Evolutionary conservation across 2,329 filamentous ascomycete genomes (phyloP).

Genomic region (Colletotrichum endophyticum): DNA sequence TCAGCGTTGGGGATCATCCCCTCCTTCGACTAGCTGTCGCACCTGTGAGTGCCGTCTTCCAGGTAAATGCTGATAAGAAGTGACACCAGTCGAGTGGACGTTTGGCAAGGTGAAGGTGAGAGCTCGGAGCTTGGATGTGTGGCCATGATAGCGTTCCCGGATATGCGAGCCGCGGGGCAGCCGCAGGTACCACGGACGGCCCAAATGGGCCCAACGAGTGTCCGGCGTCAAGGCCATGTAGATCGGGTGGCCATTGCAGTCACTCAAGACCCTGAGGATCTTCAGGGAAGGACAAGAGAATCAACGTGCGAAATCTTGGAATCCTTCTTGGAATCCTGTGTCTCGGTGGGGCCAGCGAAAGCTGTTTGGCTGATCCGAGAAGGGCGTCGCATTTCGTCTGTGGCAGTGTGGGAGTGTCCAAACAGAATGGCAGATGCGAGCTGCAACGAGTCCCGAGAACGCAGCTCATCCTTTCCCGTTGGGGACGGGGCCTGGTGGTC

Average conservation of each 20-base stretch:
- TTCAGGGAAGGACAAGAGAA: slow-evolving; percentile 12
- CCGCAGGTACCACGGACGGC: slow-evolving; percentile 9
- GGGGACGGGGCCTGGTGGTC: slow-evolving; percentile 4
- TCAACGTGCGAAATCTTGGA: slow-evolving; percentile 4
- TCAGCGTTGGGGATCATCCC: not conserved
- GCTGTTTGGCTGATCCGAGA: not conserved
- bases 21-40: not conserved
- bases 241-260: not conserved
- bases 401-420: slow-evolving; percentile 1
- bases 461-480: slow-evolving; percentile 10
- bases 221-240: not conserved
- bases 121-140: not conserved
- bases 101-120: not conserved
- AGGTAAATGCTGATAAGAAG: not conserved
- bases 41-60: not conserved
- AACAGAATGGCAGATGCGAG: not conserved
- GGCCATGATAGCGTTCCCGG: not conserved
- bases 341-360: not conserved
- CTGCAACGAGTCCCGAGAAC: not conserved
- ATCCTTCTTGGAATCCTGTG: slow-evolving; percentile 1
- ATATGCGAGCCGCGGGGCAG: slow-evolving; percentile 6
- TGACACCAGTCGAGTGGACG: not conserved
- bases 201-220: not conserved
- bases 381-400: not conserved
- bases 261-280: not conserved